phyloP scores from a whole-genome alignment of 257 asterid genomes.

The Coffea canephora region DNA sequence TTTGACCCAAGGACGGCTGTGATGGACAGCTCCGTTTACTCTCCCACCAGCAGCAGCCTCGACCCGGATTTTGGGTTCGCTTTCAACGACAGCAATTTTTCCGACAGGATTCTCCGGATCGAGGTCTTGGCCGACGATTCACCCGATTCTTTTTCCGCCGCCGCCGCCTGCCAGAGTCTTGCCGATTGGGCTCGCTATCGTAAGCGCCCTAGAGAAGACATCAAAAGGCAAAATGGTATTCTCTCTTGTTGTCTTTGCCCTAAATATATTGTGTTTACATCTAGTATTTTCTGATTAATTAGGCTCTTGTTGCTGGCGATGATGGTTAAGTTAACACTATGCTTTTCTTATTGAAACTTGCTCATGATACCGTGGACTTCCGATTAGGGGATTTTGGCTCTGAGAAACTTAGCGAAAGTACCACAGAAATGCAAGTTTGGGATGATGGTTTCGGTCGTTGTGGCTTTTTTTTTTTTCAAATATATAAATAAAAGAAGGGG shows the following conservation, averaged over 20 bases:
- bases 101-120: slow-evolving; percentile 70
- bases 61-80: slow-evolving; percentile 79
- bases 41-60: slow-evolving; percentile 35
- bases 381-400: no score
- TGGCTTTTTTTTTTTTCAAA: no score
- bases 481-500: no score
- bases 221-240: slow-evolving; percentile 45
- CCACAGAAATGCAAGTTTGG: no score
- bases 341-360: not conserved
- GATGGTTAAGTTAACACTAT: not conserved
- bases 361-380: no score
- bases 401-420: no score
- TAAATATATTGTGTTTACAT: not conserved
- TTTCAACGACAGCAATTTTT: slow-evolving; percentile 73
- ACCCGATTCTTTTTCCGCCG: slow-evolving; percentile 32
- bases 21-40: slow-evolving; percentile 55
- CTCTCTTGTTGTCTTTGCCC: not conserved
- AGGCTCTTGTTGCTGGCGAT: not conserved
- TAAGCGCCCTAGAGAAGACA: slow-evolving; percentile 59
- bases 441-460: no score
- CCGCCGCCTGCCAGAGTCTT: slow-evolving; percentile 37
- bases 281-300: not conserved
- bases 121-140: slow-evolving; percentile 66
- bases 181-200: slow-evolving; percentile 67
- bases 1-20: slow-evolving; percentile 72